These are phyloP conservation scores for Verticillium tricorpus DNA, from an alignment of 2,329 filamentous ascomycete species.

Conservation along the genomic window DNA sequence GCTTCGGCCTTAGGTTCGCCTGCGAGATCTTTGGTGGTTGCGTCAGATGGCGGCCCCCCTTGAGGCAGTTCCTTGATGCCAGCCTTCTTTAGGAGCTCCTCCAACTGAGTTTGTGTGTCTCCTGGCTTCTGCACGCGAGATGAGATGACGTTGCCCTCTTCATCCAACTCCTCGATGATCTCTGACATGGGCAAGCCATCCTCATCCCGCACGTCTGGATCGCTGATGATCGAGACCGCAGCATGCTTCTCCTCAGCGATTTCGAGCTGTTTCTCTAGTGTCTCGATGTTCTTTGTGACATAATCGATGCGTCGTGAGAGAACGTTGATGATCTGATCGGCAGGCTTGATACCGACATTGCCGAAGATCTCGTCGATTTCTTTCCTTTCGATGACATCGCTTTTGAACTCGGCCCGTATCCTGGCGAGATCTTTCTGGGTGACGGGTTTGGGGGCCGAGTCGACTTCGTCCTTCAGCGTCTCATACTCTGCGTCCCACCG, in stretches of 20 bases:
- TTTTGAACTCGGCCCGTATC: constrained; percentile 56
- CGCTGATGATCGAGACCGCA: constrained; percentile 53
- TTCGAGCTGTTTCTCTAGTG: constrained; percentile 68
- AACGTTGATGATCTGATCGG: constrained; percentile 61
- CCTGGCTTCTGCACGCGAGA: constrained; percentile 63
- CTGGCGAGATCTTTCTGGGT: constrained; percentile 50
- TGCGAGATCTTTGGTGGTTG: constrained; percentile 12
- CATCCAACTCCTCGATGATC: constrained; percentile 88
- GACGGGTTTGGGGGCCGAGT: constrained; percentile 44
- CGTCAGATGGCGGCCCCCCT: constrained; percentile 10
- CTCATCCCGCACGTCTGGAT: constrained; percentile 60
- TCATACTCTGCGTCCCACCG: constrained; percentile 92
- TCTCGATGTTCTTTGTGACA: constrained; percentile 74
- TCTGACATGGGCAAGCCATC: constrained; percentile 77
- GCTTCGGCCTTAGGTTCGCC: not conserved
- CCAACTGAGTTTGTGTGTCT: constrained; percentile 60
- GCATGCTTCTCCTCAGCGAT: constrained; percentile 65
- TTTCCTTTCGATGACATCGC: constrained; percentile 56
- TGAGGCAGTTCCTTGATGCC: constrained; percentile 52
- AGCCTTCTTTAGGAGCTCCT: constrained; percentile 72
- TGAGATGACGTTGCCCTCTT: constrained; percentile 78
- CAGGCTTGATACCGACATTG: constrained; percentile 40
- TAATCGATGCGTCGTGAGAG: constrained; percentile 81
- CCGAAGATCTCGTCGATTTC: constrained; percentile 48
- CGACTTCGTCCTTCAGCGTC: constrained; percentile 76